Base-by-base conservation (phyloP, 2,329 filamentous ascomycete genomes). In the Periglandula ipomoeae region DNA sequence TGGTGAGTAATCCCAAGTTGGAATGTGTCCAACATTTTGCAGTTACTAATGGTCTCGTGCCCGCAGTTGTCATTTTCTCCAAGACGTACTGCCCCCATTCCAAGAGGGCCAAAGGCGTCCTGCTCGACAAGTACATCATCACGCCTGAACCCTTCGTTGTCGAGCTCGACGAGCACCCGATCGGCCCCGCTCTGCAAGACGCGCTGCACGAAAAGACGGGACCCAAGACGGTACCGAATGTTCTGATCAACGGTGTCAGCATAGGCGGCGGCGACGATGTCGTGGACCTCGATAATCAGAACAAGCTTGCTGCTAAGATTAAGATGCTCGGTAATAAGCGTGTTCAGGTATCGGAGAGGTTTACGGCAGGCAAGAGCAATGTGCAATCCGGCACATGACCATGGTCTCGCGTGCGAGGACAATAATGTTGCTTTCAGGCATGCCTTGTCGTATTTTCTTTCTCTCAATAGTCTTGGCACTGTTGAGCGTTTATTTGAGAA, bases 241-340 rank as follows among this genome's bases (percentile, higher is more conserved):
- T 97, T 32, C 75, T 98, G 57, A 76, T 98, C 59, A 87, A 89
- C 59, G 89, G 89, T 41, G 82, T 84, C 65, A 93, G 86, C 66
- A 88, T 97, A 52, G 93, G 93, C 42, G 93, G 93, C 20, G 82
- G 88, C 44, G 91, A 97, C 62, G 89, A 96, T 52, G 78, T 98
- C 49, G 77, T 81, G 44, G 82, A 78, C 23, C 71, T 97, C 52
- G 81, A 90, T 62, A 66, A 71, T 24, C 74, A 76, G 27, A 82
- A 83, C 54, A 78, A 79, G 50, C 71, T 97, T 52, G 76, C 81
- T 7, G 76, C 78, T 49, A 93, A 82, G 64, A 76, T 97, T 53
- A 81, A 79, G 63, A 75, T 76, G 23, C 73, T 95, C 63, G 89
- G 82, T 24, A 86, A 84, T 22, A 87, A 85, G 62, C 76, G 81